Percentiles rank a stretch among this genome's conserved stretches.
Conservation (phyloP, 192 early-diverging fungal species). For the Entomortierella lignicola region DNA sequence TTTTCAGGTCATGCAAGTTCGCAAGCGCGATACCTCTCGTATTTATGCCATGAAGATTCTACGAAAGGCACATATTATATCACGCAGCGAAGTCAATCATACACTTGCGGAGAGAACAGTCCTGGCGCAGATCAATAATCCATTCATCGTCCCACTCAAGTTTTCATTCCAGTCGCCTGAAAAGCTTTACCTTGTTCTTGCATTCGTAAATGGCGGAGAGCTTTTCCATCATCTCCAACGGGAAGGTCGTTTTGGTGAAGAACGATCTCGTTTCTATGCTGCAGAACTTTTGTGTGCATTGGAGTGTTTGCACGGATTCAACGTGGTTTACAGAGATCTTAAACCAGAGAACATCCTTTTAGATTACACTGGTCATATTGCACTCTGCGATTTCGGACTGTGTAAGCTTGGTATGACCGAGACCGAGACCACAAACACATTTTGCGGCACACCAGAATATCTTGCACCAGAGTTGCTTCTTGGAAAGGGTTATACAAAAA, state of each 20-base stretch:
- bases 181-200: conserved; percentile 95
- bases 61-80: conserved; percentile 93
- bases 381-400: conserved; percentile 93
- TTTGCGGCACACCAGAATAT: conserved; percentile 99
- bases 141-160: conserved; percentile 94
- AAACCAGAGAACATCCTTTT: conserved; percentile 97
- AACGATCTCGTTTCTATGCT: conserved; percentile 92
- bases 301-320: conserved; percentile 92
- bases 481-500: conserved; percentile 88
- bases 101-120: conserved; percentile 94
- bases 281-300: conserved; percentile 92
- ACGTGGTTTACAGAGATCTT: conserved; percentile 92
- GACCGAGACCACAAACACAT: conserved; percentile 91
- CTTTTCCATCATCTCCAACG: conserved; percentile 95
- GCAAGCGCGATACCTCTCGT: conserved; percentile 89
- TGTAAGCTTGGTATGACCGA: conserved; percentile 96
- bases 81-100: conserved; percentile 92
- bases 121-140: conserved; percentile 88
- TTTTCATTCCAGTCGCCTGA: conserved; percentile 95
- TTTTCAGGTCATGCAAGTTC: conserved; percentile 84
- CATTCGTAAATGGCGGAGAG: conserved; percentile 97
- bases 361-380: conserved; percentile 95
- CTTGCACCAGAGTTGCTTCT: conserved; percentile 92
- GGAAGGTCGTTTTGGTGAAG: conserved; percentile 89
- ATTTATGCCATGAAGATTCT: conserved; percentile 99